Conservation (phyloP, 345 rosid species). For the Erucastrum elatum region DNA sequence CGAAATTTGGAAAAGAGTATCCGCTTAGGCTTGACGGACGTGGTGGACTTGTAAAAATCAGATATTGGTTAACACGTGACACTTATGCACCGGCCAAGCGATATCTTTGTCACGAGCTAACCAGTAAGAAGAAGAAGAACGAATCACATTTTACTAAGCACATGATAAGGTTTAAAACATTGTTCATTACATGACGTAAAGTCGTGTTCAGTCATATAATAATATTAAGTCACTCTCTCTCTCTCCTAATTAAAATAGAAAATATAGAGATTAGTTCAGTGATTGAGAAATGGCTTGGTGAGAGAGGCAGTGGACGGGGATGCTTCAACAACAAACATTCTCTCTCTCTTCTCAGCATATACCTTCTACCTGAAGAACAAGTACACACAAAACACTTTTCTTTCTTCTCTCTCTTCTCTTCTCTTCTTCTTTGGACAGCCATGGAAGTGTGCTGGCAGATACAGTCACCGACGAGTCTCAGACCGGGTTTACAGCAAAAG, state of each 20-base stretch:
- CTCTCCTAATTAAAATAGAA: not conserved
- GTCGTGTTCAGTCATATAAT: not conserved
- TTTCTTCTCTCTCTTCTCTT: not conserved
- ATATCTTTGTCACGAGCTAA: slow-evolving; percentile 34
- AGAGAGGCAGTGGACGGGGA: slow-evolving; percentile 32
- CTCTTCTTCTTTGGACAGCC: slow-evolving; percentile 15
- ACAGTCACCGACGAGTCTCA: slow-evolving; percentile 50
- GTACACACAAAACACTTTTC: not conserved
- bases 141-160: not conserved
- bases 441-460: slow-evolving; percentile 72
- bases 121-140: not conserved
- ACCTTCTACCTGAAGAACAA: slow-evolving; percentile 11
- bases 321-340: slow-evolving; percentile 26
- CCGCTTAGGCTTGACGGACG: not conserved
- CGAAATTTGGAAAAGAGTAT: slow-evolving; percentile 4
- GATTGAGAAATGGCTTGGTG: slow-evolving; percentile 27
- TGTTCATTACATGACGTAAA: not conserved
- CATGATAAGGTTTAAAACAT: not conserved
- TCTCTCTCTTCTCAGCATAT: slow-evolving; percentile 16
- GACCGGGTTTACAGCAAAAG: slow-evolving; percentile 40
- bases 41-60: slow-evolving; percentile 13
- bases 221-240: not conserved
- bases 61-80: slow-evolving; percentile 29
- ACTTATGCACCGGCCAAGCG: slow-evolving; percentile 14
- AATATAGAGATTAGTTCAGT: slow-evolving; percentile 26